Conservation (phyloP, 768 basidiomycete genomes). For the Psilocybe tampanensis region DNA sequence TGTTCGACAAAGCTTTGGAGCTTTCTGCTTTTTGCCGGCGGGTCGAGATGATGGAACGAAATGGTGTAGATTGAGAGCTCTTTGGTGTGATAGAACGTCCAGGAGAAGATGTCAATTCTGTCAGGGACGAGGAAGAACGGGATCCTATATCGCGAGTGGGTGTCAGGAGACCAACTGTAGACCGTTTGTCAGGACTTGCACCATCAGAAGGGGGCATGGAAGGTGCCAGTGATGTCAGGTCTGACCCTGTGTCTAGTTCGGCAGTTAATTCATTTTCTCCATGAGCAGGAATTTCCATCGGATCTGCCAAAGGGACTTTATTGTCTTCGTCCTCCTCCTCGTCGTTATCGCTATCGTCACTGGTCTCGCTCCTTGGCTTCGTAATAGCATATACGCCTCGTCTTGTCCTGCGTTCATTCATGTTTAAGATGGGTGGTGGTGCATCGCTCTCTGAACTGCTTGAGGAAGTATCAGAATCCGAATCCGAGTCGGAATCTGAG, state of each 20-base stretch:
- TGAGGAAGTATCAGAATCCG: slow-evolving; percentile 43
- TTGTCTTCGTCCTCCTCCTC: slow-evolving; percentile 47
- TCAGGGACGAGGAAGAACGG: slow-evolving; percentile 43
- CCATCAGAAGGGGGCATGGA: slow-evolving; percentile 36
- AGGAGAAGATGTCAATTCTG: slow-evolving; percentile 40
- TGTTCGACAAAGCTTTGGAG: slow-evolving; percentile 14
- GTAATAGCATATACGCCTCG: slow-evolving; percentile 80
- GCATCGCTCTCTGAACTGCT: slow-evolving; percentile 44
- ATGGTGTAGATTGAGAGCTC: slow-evolving; percentile 37
- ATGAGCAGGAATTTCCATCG: slow-evolving; percentile 46
- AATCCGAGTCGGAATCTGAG: slow-evolving; percentile 54
- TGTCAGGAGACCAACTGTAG: slow-evolving; percentile 31
- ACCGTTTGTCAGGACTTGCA: slow-evolving; percentile 27
- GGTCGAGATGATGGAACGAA: slow-evolving; percentile 61
- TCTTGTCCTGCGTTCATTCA: slow-evolving; percentile 80
- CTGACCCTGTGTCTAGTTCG: slow-evolving; percentile 50
- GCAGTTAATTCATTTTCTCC: slow-evolving; percentile 57
- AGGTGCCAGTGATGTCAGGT: slow-evolving; percentile 44
- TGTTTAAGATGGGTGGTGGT: slow-evolving; percentile 48
- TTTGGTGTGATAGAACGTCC: slow-evolving; percentile 33
- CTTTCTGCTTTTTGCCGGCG: slow-evolving; percentile 53
- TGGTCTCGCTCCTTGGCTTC: slow-evolving; percentile 58
- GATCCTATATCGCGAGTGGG: slow-evolving; percentile 33
- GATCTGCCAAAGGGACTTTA: slow-evolving; percentile 45
- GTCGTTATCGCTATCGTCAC: slow-evolving; percentile 60